Base-by-base conservation (phyloP, 345 rosid species). In the Linum tenue region DNA sequence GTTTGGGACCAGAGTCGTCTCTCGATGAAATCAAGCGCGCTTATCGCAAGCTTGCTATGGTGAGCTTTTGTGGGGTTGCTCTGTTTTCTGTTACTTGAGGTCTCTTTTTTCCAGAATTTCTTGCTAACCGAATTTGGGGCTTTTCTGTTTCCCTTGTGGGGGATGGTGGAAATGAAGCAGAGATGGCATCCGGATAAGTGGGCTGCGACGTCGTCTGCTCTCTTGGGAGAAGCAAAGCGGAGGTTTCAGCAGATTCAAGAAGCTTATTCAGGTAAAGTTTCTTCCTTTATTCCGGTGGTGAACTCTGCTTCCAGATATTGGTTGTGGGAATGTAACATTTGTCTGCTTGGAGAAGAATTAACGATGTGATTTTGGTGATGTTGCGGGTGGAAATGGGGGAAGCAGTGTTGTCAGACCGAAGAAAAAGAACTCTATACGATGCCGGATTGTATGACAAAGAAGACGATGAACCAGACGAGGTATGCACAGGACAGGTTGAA, bases 141-240 rank as follows among this genome's bases (percentile, higher is more conserved):
- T 22, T 22, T 22, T 22, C 31, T 22, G 0, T 22, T 22, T 22
- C 31, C 31, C 22, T n/a, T 10, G 9, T 41, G 55, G 36, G 31
- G 31, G 31, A 22, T 22, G 31, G 31, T 22, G 22, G 16, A 15
- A 15, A 22, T 7, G 65, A 39, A 22, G 74, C 68, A 85, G 91
- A 68, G 70, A 78, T 83, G 88, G 88, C 86, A 86, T 74, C 91
- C 88, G 0, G 91, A 86, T 68, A 75, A 76, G 64, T 77, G 83
- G 91, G 66, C 79, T 1, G 78, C 60, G 51, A 73, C 70, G 3
- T 22, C 31, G 31, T 84, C 84, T 3, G 71, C 87, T 72, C 11
- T 81, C 39, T 65, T 73, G 67, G 65, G 77, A 17, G 56, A 78
- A 65, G 84, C 85, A 39, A 84, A 84, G 70, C 70, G 75, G 3